phyloP scores from a whole-genome alignment of 1,139 yeast species.

The Zygosaccharomyces sapae region DNA sequence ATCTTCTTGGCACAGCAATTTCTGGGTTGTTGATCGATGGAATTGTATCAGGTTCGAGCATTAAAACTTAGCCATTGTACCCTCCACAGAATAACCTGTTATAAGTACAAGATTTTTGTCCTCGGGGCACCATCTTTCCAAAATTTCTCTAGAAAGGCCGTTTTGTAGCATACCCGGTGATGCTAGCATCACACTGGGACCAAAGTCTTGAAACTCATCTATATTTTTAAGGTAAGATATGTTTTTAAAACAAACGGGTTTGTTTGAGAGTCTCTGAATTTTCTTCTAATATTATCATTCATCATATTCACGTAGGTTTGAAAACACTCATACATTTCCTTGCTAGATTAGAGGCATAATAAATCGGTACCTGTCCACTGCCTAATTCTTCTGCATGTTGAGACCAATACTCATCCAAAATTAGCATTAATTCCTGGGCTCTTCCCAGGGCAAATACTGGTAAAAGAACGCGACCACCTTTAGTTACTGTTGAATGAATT shows the following conservation, averaged over 20 bases:
- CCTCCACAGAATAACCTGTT: conserved; percentile 98
- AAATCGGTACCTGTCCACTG: conserved; percentile 62
- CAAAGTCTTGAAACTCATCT: conserved; percentile 85
- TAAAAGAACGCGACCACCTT: conserved; percentile 87
- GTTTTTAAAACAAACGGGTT: conserved; percentile 90
- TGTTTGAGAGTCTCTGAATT: conserved; percentile 67
- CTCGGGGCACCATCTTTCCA: conserved; percentile 97
- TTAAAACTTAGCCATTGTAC: conserved; percentile 88
- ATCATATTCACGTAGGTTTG: conserved; percentile 92
- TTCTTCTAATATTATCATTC: conserved; percentile 83
- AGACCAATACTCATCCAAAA: conserved; percentile 93
- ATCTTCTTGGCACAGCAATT: conserved; percentile 75
- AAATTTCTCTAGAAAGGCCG: conserved; percentile 84
- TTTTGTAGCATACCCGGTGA: conserved; percentile 98
- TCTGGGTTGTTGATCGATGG: conserved; percentile 80
- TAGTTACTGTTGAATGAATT: conserved; percentile 76
- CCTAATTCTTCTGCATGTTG: conserved; percentile 73
- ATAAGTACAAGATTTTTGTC: conserved; percentile 80
- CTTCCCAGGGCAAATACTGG: conserved; percentile 97
- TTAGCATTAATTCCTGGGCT: conserved; percentile 87
- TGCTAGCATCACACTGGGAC: conserved; percentile 94
- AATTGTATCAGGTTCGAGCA: conserved; percentile 84
- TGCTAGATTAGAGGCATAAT: conserved; percentile 90
- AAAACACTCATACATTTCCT: conserved; percentile 96
- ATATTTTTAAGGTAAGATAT: conserved; percentile 75